These are phyloP conservation scores for Aspergillus brunneoviolaceus DNA, from an alignment of 2,329 filamentous ascomycete genomes.

Conservation along the genomic window DNA sequence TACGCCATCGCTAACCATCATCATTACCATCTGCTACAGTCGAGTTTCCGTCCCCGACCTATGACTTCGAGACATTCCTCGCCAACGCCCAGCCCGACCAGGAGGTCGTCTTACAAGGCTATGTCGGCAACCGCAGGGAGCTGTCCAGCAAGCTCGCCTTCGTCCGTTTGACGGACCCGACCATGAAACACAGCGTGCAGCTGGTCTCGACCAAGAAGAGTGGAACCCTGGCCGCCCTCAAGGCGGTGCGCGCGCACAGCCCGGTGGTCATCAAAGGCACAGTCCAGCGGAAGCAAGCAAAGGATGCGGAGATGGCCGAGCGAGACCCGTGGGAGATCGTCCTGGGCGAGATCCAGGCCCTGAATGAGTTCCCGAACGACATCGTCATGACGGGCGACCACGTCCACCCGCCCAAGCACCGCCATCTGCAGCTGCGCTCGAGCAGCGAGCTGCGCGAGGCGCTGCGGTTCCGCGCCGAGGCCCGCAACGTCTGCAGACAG, in stretches of 20 bases:
- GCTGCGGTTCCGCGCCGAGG: constrained; percentile 66
- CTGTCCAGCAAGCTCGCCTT: constrained; percentile 71
- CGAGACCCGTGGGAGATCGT: constrained; percentile 57
- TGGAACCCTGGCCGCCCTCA: constrained; percentile 43
- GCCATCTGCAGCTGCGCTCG: constrained; percentile 83
- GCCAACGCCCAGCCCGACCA: constrained; percentile 33
- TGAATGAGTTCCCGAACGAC: constrained; percentile 73
- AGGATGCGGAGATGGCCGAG: constrained; percentile 28
- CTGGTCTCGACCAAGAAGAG: constrained; percentile 48
- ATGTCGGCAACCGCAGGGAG: constrained; percentile 67
- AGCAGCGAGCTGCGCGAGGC: constrained; percentile 65
- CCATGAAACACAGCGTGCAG: constrained; percentile 49
- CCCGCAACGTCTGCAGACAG: constrained; percentile 54
- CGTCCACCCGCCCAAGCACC: constrained; percentile 69
- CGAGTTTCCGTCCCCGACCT: constrained; percentile 47
- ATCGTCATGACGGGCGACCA: constrained; percentile 75
- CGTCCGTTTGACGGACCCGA: constrained; percentile 55
- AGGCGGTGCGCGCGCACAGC: constrained; percentile 49
- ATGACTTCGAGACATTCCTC: constrained; percentile 40
- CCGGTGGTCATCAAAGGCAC: constrained; percentile 56
- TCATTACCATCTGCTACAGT: constrained; percentile 34
- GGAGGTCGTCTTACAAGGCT: constrained; percentile 64
- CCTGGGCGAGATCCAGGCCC: constrained; percentile 60
- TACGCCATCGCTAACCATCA: background rate
- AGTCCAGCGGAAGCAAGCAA: constrained; percentile 44